Conservation (phyloP, 2,329 filamentous ascomycete genomes). For the Fusarium sp. region DNA sequence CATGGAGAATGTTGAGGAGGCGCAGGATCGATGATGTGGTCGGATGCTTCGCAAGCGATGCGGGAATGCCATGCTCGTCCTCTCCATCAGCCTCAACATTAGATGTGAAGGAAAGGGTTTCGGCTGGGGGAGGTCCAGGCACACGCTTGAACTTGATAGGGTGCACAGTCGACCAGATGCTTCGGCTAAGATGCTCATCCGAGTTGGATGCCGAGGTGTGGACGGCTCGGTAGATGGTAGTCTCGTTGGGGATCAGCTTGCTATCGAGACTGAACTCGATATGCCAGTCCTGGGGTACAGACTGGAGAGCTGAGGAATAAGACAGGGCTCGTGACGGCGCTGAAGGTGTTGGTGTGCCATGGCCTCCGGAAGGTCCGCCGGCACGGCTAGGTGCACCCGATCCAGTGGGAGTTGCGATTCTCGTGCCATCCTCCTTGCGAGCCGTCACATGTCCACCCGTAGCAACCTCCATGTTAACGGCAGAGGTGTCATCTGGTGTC, state of each 20-base stretch:
- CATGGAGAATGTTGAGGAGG: constrained; percentile 87
- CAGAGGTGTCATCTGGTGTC: constrained; percentile 73
- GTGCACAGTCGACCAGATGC: constrained; percentile 89
- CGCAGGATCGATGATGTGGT: constrained; percentile 87
- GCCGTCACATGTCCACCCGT: constrained; percentile 88
- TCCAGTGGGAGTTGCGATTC: constrained; percentile 82
- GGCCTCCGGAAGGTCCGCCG: constrained; percentile 52
- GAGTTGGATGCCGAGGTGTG: constrained; percentile 64
- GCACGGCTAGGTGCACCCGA: constrained; percentile 51
- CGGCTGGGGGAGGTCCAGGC: constrained; percentile 78
- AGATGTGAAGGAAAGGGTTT: constrained; percentile 67
- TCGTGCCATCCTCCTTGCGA: constrained; percentile 88
- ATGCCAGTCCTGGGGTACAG: constrained; percentile 91
- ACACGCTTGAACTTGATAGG: constrained; percentile 92
- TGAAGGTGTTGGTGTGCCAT: constrained; percentile 57
- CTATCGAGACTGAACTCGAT: constrained; percentile 91
- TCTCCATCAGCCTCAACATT: constrained; percentile 59
- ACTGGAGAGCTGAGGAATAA: constrained; percentile 83
- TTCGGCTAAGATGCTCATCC: constrained; percentile 73
- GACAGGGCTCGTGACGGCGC: constrained; percentile 73
- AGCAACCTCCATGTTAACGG: constrained; percentile 90
- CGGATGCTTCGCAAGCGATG: constrained; percentile 82
- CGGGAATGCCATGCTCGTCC: constrained; percentile 70
- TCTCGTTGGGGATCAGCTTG: constrained; percentile 86
- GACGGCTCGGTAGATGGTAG: constrained; percentile 93